Evolutionary conservation across 768 basidiomycete genomes (phyloP), one percentile per base, ranked within the genome.

Genomic region (Agaricus sinodeliciosus): DNA sequence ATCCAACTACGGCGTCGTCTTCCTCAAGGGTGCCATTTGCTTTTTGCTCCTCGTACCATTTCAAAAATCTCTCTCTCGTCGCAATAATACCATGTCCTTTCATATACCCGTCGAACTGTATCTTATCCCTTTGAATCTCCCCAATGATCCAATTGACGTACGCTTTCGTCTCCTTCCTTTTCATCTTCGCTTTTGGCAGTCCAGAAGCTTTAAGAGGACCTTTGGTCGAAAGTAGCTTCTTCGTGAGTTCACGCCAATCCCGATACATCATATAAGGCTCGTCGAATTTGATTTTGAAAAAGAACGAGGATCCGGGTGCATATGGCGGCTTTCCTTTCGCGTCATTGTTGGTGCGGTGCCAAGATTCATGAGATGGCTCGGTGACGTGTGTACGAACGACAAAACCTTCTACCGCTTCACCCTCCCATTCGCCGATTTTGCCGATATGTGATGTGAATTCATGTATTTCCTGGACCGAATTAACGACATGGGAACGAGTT

Each of bases 261-360:
- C 96, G 86, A 69, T 96, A 98, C 84, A 95, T 94, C 79, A 97
- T 84, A 65, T 99, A 99, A 2, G 95, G 95, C 63, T 98, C 92
- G 67, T 98, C 94, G 67, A 97, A 98, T 66, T 99, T 99, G 72
- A 98, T 78, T 65, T 99, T 99, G 84, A 96, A 98, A 78, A 99
- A 97, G 76, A 97, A 95, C 0, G 91, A 86, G 1, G 87, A 82
- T 27, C 87, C 90, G 0, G 84, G 68, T 0, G 75, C 65, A 63
- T 97, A 96, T 0, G 93, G 94, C 0, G 80, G 76, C 15, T 62
- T 55, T n/a, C 58, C 62, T 18, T 67, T 70, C 13, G 43, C 25
- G 4, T 25, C 43, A 25, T 15, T 54, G 67, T 71, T n/a, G 77
- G 79, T 65, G 31, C 31, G 7, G 31, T 60, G 43, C 60, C 62